Conservation (phyloP, 148 eudicot genomes). For the Heliosperma pusillum region DNA sequence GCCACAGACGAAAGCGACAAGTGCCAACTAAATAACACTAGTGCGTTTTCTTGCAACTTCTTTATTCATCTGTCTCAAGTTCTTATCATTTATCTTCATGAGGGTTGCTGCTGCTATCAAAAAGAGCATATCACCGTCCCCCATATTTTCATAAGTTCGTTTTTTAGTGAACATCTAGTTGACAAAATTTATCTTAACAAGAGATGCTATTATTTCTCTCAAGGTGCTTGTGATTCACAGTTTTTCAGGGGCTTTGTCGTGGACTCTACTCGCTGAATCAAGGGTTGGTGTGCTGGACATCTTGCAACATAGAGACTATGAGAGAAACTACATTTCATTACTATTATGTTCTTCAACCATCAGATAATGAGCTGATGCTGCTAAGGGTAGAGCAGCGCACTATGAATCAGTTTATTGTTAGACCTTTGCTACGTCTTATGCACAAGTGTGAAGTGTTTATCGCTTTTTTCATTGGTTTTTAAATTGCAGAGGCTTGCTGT, state of each 20-base stretch:
- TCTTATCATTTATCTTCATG: not conserved
- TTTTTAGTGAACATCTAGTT: slow-evolving; percentile 7
- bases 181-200: not conserved
- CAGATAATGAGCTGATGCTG: slow-evolving; percentile 69
- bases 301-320: slow-evolving; percentile 60
- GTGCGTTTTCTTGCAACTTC: slow-evolving; percentile 39
- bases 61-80: slow-evolving; percentile 4
- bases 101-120: slow-evolving; percentile 8
- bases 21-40: slow-evolving; percentile 42
- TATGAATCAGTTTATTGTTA: slow-evolving; percentile 4
- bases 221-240: slow-evolving; percentile 37
- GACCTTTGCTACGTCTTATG: slow-evolving; percentile 2
- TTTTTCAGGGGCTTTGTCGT: slow-evolving; percentile 64
- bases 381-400: slow-evolving; percentile 47
- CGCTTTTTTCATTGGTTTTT: slow-evolving; percentile 9
- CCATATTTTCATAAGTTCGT: slow-evolving; percentile 1
- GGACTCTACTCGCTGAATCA: slow-evolving; percentile 61
- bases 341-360: slow-evolving; percentile 76
- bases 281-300: slow-evolving; percentile 75
- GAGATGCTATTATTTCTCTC: slow-evolving; percentile 16
- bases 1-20: slow-evolving; percentile 46
- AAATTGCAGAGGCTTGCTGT: slow-evolving; percentile 71
- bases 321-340: slow-evolving; percentile 52
- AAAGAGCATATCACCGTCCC: slow-evolving; percentile 9
- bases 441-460: slow-evolving; percentile 5